phyloP scores from a whole-genome alignment of 768 basidiomycete genomes.

The Suillus ampliporus region DNA sequence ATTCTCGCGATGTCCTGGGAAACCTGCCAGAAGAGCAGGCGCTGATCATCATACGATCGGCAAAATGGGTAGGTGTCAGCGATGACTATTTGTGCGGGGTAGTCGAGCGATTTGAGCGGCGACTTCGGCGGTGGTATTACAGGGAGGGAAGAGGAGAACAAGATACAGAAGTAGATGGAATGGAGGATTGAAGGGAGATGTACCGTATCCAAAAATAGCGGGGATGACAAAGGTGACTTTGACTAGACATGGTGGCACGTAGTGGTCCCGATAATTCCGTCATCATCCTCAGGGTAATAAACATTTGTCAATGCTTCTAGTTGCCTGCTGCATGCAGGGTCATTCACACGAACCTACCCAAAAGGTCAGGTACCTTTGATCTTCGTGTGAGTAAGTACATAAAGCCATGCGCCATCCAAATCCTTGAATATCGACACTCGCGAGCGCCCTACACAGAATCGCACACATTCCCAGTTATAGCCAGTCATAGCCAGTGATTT shows the following conservation, averaged over 20 bases:
- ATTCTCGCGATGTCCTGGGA: slow-evolving; percentile 71
- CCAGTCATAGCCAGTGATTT: neutral
- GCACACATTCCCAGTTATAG: neutral
- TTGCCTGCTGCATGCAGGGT: slow-evolving; percentile 1
- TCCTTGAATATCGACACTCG: neutral
- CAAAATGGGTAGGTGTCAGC: slow-evolving; percentile 60
- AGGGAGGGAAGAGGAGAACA: slow-evolving; percentile 23
- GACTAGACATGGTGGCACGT: neutral
- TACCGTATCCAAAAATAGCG: slow-evolving; percentile 1
- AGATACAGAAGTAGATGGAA: slow-evolving; percentile 7
- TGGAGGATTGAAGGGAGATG: neutral
- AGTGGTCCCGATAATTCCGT: neutral
- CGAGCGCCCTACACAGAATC: neutral
- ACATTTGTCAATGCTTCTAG: too few relatives aligned
- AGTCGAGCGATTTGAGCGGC: slow-evolving; percentile 69
- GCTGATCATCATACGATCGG: slow-evolving; percentile 55
- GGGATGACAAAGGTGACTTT: neutral
- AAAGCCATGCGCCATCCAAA: neutral
- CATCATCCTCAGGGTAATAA: neutral
- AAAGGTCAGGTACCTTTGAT: slow-evolving; percentile 4
- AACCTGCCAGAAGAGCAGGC: slow-evolving; percentile 54
- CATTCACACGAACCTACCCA: slow-evolving; percentile 5
- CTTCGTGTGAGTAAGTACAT: slow-evolving; percentile 14
- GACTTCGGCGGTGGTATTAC: slow-evolving; percentile 59
- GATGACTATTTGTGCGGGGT: slow-evolving; percentile 56